Percentiles rank a stretch among this genome's conserved stretches.
Evolutionary conservation across 129 eudicot genomes (phyloP).

Genomic region (Lonicera japonica): DNA sequence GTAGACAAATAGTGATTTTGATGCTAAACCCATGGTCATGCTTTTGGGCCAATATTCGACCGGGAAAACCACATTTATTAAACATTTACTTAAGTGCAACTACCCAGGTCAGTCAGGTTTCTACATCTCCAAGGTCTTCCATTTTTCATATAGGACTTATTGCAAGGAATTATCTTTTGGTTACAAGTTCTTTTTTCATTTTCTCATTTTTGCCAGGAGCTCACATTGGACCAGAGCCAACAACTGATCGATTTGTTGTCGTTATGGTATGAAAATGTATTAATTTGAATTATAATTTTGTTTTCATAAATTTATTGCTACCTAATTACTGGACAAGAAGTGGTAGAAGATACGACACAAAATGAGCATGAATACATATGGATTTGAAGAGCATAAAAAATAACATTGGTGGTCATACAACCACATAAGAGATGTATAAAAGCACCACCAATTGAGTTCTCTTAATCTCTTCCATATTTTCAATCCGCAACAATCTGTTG

Average conservation of each 20-base stretch:
- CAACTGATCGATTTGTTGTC: conserved; percentile 86
- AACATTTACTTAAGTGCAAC: conserved; percentile 65
- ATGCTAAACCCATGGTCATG: conserved; percentile 95
- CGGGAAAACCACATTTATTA: conserved; percentile 88
- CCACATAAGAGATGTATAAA: background rate
- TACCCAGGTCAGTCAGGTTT: conserved; percentile 56
- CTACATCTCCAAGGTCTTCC: background rate
- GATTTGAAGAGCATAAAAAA: too few species aligned
- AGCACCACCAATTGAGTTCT: background rate
- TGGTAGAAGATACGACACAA: background rate
- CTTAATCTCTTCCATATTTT: background rate
- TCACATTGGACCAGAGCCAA: conserved; percentile 99
- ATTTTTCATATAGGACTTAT: background rate
- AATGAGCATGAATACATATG: background rate
- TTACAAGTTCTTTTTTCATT: background rate
- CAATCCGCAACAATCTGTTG: background rate
- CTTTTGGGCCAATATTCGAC: conserved; percentile 98
- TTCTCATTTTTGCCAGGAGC: conserved; percentile 52
- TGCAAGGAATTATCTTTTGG: background rate
- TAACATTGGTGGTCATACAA: background rate
- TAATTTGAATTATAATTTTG: background rate
- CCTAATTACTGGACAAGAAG: background rate
- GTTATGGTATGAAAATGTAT: conserved; percentile 55
- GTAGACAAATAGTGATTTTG: conserved; percentile 77
- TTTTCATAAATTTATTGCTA: background rate